Evolutionary conservation across 768 basidiomycete genomes (phyloP).

Genomic region (Russula brevipes): DNA sequence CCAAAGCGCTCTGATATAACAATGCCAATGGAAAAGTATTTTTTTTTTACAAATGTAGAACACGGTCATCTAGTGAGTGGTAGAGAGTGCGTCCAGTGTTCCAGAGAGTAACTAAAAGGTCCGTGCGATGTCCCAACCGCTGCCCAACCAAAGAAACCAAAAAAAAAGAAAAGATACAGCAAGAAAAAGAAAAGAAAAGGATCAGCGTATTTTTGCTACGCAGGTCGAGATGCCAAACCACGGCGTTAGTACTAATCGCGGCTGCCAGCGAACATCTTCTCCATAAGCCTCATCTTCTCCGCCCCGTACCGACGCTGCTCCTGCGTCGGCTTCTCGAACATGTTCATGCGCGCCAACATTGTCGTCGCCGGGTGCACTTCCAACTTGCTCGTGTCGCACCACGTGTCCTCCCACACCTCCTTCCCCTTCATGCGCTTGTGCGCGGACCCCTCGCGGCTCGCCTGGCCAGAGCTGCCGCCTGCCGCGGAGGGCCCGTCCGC

Average conservation of each 20-base stretch:
- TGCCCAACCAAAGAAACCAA: too few species aligned
- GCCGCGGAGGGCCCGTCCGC: background rate
- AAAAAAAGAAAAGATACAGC: background rate
- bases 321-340: background rate
- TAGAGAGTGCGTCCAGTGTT: too few species aligned
- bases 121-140: too few species aligned
- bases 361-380: background rate
- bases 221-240: too few species aligned
- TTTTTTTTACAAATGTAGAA: too few species aligned
- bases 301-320: background rate
- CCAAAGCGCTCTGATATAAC: too few species aligned
- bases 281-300: background rate
- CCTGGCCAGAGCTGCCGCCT: background rate
- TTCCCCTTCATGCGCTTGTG: background rate
- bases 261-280: background rate
- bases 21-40: too few species aligned
- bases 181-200: background rate
- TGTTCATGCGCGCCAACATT: background rate
- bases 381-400: background rate
- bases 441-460: background rate
- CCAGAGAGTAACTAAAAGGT: too few species aligned
- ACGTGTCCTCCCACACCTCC: too few species aligned
- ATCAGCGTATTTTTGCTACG: background rate
- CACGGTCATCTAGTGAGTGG: too few species aligned
- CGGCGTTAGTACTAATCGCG: background rate